phyloP scores from a whole-genome alignment of 257 asterid genomes.

The Nyctanthes arbortristis region DNA sequence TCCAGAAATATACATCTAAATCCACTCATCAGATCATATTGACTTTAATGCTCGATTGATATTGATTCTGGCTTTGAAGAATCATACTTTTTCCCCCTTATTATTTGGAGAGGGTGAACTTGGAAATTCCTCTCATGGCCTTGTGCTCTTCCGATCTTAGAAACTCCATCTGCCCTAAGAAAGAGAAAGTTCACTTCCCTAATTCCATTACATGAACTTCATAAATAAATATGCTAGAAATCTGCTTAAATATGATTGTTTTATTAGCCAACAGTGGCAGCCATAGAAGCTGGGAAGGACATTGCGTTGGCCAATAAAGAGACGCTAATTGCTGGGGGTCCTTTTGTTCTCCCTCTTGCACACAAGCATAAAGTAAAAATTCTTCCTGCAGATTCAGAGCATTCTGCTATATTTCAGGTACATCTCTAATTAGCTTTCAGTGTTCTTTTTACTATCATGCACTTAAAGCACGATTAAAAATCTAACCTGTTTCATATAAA shows the following conservation, averaged over 20 bases:
- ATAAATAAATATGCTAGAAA: background rate
- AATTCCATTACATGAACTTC: background rate
- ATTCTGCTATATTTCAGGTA: slow-evolving; percentile 99
- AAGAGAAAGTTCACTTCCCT: background rate
- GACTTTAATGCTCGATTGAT: background rate
- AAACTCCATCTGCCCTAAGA: background rate
- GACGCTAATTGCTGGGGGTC: slow-evolving; percentile 97
- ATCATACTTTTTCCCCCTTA: background rate
- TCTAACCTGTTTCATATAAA: background rate
- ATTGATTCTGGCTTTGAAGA: background rate
- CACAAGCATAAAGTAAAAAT: slow-evolving; percentile 92
- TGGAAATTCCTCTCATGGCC: background rate
- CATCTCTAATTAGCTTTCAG: background rate
- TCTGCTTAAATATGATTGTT: background rate
- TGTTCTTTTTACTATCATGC: background rate
- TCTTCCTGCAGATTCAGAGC: slow-evolving; percentile 99
- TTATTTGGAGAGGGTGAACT: background rate
- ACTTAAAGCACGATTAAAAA: slow-evolving; percentile 9
- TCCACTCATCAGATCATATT: background rate
- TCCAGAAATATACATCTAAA: background rate
- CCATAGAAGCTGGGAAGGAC: slow-evolving; percentile 97
- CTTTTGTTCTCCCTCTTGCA: slow-evolving; percentile 98
- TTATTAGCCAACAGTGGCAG: slow-evolving; percentile 93
- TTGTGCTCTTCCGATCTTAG: background rate
- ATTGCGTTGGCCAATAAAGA: slow-evolving; percentile 98